Evolutionary conservation across 345 rosid genomes (phyloP).

Genomic region (Populus euphratica): DNA sequence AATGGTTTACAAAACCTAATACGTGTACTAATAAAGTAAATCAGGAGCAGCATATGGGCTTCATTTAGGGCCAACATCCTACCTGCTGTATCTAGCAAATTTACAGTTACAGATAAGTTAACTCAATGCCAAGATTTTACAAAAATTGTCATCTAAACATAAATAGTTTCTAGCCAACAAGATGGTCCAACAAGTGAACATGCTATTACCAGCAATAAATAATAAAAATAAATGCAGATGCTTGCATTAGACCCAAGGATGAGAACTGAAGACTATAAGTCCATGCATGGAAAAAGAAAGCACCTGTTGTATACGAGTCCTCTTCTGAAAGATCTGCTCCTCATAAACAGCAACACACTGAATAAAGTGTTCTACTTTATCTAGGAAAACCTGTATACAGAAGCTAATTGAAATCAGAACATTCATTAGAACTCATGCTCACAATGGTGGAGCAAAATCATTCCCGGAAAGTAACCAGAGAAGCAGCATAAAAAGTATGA

Average conservation of each 20-base stretch:
- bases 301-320: conserved; percentile 88
- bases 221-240: neutral
- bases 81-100: neutral
- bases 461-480: neutral
- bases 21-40: neutral
- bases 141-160: neutral
- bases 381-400: conserved; percentile 57
- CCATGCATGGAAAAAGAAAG: neutral
- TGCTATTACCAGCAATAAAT: neutral
- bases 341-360: conserved; percentile 79
- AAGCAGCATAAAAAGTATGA: neutral
- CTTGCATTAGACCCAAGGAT: neutral
- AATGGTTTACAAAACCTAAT: neutral
- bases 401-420: neutral
- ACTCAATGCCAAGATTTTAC: neutral
- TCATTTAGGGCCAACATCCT: neutral
- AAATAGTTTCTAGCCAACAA: neutral
- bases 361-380: conserved; percentile 84
- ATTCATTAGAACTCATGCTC: neutral
- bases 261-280: neutral
- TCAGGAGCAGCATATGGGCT: neutral
- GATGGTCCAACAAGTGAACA: neutral
- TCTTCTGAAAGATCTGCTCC: conserved; percentile 95
- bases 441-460: neutral
- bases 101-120: neutral